Base-by-base conservation (phyloP, 345 rosid genomes). In the Angophora floribunda region DNA sequence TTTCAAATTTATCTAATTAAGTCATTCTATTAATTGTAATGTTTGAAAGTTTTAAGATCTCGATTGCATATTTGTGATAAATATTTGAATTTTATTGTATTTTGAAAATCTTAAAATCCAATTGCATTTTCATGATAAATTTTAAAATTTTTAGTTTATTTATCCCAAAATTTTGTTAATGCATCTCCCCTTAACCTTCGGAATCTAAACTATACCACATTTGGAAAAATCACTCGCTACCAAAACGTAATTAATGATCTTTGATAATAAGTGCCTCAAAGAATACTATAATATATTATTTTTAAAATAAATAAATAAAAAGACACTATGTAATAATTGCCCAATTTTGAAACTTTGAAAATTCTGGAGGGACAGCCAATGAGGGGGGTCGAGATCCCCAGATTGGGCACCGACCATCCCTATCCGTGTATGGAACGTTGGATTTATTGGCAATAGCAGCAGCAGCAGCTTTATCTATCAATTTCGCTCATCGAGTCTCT, bases 41-140 rank as follows among this genome's bases (percentile, higher is more conserved):
- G 9, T 55, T 4, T 2, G 2, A 55, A 55, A 55, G 1, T 55
- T 55, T 55, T 9, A 55, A 55, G 28, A 55, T 8, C 41, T 55
- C 0, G 0, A 55, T 55, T 55, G 1, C 0, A 55, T 55, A 19
- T 55, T 55, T 1, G 5, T 22, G 0, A 55, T 8, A 1, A 55
- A 22, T 22, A 3, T 55, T 21, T 21, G 7, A 55, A 55, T 0
- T 21, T 0, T 0, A 55, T 55, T 55, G 0, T 0, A 22, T 0
- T 55, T 4, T 22, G 0, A 55, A 55, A 55, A 0, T 55, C 24
- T 55, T 55, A 55, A 0, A 55, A 55, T 1, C 24, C 2, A 55
- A 22, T 55, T 55, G 24, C 0, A 55, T 5, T 22, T 55, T 55
- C 12, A 55, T 4, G 0, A 8, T 55, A 55, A 55, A 10, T 22